Conservation (phyloP, 345 rosid species). For the Lepidium aucheri region DNA sequence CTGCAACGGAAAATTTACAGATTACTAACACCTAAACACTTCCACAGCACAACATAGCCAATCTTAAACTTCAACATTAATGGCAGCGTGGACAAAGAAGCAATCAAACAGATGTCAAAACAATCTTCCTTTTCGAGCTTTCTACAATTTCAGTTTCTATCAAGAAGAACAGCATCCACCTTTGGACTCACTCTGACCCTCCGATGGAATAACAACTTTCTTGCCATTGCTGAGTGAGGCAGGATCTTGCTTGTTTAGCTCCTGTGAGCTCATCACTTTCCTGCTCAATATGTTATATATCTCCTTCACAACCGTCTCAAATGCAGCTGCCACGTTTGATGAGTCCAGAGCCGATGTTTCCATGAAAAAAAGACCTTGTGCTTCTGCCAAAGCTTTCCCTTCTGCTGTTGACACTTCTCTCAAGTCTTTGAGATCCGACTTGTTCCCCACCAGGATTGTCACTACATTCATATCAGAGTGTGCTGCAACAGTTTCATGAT, state of each 20-base stretch:
- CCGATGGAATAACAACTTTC: slow-evolving; percentile 57
- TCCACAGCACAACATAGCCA: slow-evolving; percentile 16
- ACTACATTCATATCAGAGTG: slow-evolving; percentile 98
- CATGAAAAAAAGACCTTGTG: slow-evolving; percentile 83
- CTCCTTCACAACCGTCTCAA: slow-evolving; percentile 87
- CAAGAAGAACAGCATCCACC: slow-evolving; percentile 64
- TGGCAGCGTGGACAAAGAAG: slow-evolving; percentile 16
- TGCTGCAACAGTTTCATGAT: slow-evolving; percentile 45
- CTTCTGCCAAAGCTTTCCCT: slow-evolving; percentile 85
- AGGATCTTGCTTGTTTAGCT: slow-evolving; percentile 54
- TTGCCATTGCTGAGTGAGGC: slow-evolving; percentile 54
- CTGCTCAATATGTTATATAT: slow-evolving; percentile 81
- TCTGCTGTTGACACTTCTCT: slow-evolving; percentile 84
- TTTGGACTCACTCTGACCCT: slow-evolving; percentile 21
- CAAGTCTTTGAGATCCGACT: slow-evolving; percentile 81
- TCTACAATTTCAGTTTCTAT: slow-evolving; percentile 18
- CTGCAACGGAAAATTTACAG: slow-evolving; percentile 25
- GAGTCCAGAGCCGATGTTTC: slow-evolving; percentile 97
- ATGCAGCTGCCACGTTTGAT: slow-evolving; percentile 82
- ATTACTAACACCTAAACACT: slow-evolving; percentile 27
- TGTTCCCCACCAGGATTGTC: slow-evolving; percentile 88
- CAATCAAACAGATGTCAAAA: slow-evolving; percentile 4
- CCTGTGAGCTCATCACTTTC: slow-evolving; percentile 81
- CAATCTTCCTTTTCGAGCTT: slow-evolving; percentile 5
- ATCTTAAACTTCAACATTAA: slow-evolving; percentile 14